Evolutionary conservation across 345 rosid species (phyloP).

Genomic region (Melaleuca quinquenervia): DNA sequence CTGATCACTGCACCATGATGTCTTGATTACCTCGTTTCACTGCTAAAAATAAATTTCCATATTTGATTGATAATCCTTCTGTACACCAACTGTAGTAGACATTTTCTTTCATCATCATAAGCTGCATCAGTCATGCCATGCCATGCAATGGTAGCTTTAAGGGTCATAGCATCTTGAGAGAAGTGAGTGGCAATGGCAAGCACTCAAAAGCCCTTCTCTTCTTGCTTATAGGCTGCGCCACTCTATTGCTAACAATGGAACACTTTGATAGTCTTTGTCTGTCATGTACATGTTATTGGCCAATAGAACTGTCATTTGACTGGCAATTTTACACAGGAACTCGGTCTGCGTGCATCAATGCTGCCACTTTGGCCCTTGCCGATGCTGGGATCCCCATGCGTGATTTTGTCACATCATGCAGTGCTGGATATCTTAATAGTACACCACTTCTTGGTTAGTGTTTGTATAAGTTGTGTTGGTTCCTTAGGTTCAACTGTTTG

Average conservation of each 20-base stretch:
- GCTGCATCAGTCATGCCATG: background rate
- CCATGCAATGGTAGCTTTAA: background rate
- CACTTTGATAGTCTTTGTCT: background rate
- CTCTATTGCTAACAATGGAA: background rate
- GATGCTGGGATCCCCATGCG: constrained; percentile 99
- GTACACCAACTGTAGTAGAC: background rate
- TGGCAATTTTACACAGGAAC: constrained; percentile 39
- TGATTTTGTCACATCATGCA: constrained; percentile 86
- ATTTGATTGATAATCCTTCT: background rate
- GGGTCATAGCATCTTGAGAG: background rate
- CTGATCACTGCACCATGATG: background rate
- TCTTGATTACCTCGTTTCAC: background rate
- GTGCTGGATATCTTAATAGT: constrained; percentile 86
- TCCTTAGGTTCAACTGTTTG: background rate
- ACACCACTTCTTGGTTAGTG: constrained; percentile 72
- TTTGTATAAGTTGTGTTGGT: background rate
- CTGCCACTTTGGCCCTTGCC: constrained; percentile 90
- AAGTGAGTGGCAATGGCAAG: background rate
- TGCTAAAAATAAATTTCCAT: background rate
- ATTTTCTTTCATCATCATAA: background rate
- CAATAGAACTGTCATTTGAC: background rate
- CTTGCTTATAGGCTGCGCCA: background rate
- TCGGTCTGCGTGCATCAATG: constrained; percentile 95
- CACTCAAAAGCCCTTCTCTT: background rate
- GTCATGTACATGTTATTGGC: background rate